A percentile compares a stretch with the other conserved stretches of the same genome.
Conservation (phyloP, 2,329 filamentous ascomycete genomes). For the Capronia americana region DNA sequence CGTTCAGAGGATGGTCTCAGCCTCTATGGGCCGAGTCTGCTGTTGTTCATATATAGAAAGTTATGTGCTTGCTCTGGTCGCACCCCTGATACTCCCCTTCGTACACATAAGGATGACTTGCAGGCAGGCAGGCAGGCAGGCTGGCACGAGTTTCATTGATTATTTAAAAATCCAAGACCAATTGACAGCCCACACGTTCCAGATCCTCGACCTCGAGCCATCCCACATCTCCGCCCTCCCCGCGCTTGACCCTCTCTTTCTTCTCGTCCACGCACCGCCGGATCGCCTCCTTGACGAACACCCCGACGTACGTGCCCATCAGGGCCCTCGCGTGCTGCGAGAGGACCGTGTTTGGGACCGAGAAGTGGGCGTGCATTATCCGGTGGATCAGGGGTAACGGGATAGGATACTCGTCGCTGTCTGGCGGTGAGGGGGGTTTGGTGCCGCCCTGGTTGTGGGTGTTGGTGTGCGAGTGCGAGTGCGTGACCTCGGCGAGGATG, state of each 20-base stretch:
- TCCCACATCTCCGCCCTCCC: constrained; percentile 36
- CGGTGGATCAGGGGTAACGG: constrained; percentile 76
- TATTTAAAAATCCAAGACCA: constrained; percentile 83
- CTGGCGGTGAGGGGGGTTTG: constrained; percentile 24
- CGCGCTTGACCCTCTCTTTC: constrained; percentile 47
- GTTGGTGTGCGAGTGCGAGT: neutral
- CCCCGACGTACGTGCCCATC: constrained; percentile 84
- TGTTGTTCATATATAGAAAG: too few relatives aligned
- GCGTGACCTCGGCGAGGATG: constrained; percentile 55
- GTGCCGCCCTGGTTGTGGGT: constrained; percentile 26
- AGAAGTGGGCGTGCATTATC: constrained; percentile 80
- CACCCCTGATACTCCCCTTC: neutral
- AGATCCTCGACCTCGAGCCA: constrained; percentile 78
- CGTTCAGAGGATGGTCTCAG: too few relatives aligned
- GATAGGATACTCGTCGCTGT: constrained; percentile 59
- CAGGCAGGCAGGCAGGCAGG: too few relatives aligned
- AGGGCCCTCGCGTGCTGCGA: constrained; percentile 77
- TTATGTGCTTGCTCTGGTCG: neutral
- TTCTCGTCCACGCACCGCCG: constrained; percentile 77
- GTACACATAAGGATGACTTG: too few relatives aligned
- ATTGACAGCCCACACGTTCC: constrained; percentile 83
- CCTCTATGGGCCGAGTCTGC: too few relatives aligned
- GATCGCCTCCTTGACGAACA: constrained; percentile 88
- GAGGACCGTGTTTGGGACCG: constrained; percentile 71
- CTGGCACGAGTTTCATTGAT: neutral